Evolutionary conservation across 1,139 yeast species (phyloP), one percentile per base, ranked within the genome.

Genomic region (Blastobotrys arbuscula): DNA sequence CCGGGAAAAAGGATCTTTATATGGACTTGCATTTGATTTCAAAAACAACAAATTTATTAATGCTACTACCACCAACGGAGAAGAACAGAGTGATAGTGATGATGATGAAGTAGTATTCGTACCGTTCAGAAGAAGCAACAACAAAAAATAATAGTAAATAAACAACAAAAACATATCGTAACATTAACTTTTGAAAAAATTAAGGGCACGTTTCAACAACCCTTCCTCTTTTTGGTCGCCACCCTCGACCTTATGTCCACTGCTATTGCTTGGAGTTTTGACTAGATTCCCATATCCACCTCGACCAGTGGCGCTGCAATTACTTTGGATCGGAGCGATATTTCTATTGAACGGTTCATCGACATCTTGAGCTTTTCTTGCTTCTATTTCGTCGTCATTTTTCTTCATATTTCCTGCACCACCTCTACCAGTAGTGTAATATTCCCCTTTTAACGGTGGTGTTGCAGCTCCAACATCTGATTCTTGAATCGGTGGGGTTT

Each of bases 341-440:
- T 50, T 53, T 4, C 53, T 57, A 20, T 55, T 58, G 12, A 3
- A 18, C 16, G 31, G 33, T n/a, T 21, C 42, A 47, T 81, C 89
- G 2, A 83, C 89, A 58, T 83, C 92, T 64, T 84, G 92, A 15
- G 84, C 74, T 56, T 73, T 76, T 52, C 92, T 72, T 3, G 88
- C 76, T 46, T 79, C 61, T 48, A 75, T 74, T 1, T 85, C 80
- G 61, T 83, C 82, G 41, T 73, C 74, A 64, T 84, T 84, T 68
- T 49, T 55, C 74, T 81, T 70, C 87, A 84, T 84, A 61, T 84
- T 84, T 5, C 94, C 94, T 44, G 79, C 82, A 1, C 94, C 94
- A 9, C 94, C 94, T 57, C 94, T 74, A 28, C 94, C 94, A 2
- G 92, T 84, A 24, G 87, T 76, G 58, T 80, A 78, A 34, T 77